Percentiles rank a stretch among this genome's conserved stretches.
Conservation (phyloP, 2,329 filamentous ascomycete genomes). For the Intubia oerlemansii region DNA sequence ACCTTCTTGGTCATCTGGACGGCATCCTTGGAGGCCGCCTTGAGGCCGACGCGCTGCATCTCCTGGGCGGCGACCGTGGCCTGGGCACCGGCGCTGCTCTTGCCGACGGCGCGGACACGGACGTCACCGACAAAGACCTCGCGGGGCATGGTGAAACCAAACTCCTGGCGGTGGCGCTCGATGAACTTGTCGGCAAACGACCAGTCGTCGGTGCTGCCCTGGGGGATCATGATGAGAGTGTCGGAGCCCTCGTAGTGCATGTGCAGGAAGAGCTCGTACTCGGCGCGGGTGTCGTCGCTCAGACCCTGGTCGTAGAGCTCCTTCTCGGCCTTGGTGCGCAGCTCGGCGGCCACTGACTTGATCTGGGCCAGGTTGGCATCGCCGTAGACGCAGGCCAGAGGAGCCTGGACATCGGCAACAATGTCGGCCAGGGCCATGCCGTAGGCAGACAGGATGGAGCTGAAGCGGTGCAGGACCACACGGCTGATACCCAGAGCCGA, state of each 20-base stretch:
- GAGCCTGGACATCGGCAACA: conserved; percentile 72
- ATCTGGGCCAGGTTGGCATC: conserved; percentile 16
- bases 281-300: conserved; percentile 47
- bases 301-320: too few species aligned
- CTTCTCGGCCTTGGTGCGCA: conserved; percentile 50
- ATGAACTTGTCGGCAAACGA: conserved; percentile 69
- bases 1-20: conserved; percentile 31
- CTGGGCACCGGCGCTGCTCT: not conserved
- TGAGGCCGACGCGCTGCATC: conserved; percentile 39
- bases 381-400: conserved; percentile 39
- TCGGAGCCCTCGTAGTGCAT: conserved; percentile 84
- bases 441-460: conserved; percentile 73
- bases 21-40: conserved; percentile 15
- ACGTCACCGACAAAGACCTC: conserved; percentile 85
- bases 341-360: too few species aligned
- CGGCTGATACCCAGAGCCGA: conserved; percentile 65
- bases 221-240: conserved; percentile 65
- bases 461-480: conserved; percentile 70
- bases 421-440: conserved; percentile 85
- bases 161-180: conserved; percentile 75
- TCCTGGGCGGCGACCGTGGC: conserved; percentile 15
- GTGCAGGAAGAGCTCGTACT: conserved; percentile 86
- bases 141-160: conserved; percentile 71
- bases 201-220: conserved; percentile 47
- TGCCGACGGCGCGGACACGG: conserved; percentile 62